A percentile compares a stretch with the other conserved stretches of the same genome.
Evolutionary conservation across 1,284 basidiomycete genomes (phyloP).

Genomic region (Ceratobasidium sp.): DNA sequence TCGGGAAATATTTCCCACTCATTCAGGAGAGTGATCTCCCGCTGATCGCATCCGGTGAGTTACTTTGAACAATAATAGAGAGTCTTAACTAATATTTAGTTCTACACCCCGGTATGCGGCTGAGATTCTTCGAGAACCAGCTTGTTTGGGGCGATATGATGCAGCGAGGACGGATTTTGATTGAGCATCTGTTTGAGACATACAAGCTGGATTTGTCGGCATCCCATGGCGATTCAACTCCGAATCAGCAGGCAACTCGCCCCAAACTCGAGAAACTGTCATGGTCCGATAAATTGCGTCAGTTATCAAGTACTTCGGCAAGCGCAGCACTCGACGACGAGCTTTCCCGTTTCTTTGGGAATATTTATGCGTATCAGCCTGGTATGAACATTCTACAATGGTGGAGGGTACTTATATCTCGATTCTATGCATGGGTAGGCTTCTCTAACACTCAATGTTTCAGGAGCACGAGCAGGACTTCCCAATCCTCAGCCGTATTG

Average conservation of each 20-base stretch:
- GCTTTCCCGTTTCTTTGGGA: neutral
- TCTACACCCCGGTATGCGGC: constrained; percentile 22
- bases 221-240: neutral
- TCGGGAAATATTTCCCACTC: constrained; percentile 11
- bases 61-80: neutral
- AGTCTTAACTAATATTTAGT: too few relatives aligned
- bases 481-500: constrained; percentile 27
- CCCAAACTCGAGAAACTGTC: neutral
- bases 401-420: constrained; percentile 35
- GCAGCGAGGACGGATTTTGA: neutral
- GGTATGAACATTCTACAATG: neutral
- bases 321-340: neutral
- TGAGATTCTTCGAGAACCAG: constrained; percentile 4
- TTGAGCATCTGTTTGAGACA: constrained; percentile 16
- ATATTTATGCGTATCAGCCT: neutral
- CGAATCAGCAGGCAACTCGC: neutral
- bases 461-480: constrained; percentile 24
- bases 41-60: constrained; percentile 22
- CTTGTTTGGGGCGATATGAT: neutral
- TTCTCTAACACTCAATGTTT: neutral
- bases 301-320: neutral
- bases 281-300: neutral
- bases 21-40: constrained; percentile 6
- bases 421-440: too few relatives aligned
- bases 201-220: neutral